A percentile compares a stretch with the other conserved stretches of the same genome.
These are phyloP conservation scores for Rhodotorula paludigena DNA, from an alignment of 768 basidiomycete species.

Conservation along the genomic window DNA sequence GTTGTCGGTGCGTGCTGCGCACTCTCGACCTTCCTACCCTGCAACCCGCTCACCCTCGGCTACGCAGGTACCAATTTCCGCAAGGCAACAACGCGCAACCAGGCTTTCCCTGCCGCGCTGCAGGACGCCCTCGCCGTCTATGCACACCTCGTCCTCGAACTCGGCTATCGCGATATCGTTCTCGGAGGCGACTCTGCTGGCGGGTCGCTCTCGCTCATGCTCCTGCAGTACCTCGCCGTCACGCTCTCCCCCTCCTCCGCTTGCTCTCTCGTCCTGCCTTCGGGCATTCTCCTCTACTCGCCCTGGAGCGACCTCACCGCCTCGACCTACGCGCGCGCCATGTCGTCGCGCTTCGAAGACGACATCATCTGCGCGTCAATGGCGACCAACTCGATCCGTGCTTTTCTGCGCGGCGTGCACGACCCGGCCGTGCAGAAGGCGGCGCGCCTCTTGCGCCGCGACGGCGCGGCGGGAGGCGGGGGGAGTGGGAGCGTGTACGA, in stretches of 20 bases:
- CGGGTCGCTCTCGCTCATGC: constrained; percentile 27
- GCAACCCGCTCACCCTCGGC: not conserved
- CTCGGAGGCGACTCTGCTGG: constrained; percentile 40
- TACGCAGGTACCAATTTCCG: constrained; percentile 37
- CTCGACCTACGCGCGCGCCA: not conserved
- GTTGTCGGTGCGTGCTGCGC: constrained; percentile 12
- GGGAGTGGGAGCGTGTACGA: not conserved
- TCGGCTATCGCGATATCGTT: constrained; percentile 35
- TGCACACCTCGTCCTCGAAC: constrained; percentile 30
- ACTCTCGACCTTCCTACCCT: not conserved
- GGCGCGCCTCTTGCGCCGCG: not conserved
- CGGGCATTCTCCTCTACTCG: constrained; percentile 17
- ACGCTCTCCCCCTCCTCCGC: not conserved
- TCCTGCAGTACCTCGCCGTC: constrained; percentile 36
- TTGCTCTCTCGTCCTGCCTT: constrained; percentile 23
- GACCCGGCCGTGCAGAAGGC: not conserved
- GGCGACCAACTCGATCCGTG: constrained; percentile 21
- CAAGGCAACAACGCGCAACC: constrained; percentile 10
- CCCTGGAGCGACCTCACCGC: constrained; percentile 40
- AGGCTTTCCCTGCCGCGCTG: constrained; percentile 35
- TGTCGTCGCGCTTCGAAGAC: not conserved
- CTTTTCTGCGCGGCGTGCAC: not conserved
- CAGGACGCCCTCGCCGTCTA: constrained; percentile 40
- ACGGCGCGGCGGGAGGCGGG: not conserved
- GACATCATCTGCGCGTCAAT: constrained; percentile 29